Conservation (phyloP, 768 basidiomycete species). For the Lanmaoa rubissima region DNA sequence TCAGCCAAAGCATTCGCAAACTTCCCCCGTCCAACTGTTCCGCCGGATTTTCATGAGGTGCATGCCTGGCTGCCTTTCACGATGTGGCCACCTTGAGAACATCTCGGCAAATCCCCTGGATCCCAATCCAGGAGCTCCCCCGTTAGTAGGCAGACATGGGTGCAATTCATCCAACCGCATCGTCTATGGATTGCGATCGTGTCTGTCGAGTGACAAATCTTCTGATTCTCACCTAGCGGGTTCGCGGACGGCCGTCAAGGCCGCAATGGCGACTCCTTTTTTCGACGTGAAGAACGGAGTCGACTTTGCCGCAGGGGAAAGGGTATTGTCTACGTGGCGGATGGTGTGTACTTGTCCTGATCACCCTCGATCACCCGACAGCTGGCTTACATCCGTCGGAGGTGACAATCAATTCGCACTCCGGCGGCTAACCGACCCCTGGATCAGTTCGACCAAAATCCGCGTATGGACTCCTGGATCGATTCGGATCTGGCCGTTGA, state of each 20-base stretch:
- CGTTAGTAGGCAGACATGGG: neutral
- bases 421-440: conserved; percentile 3
- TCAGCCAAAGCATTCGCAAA: conserved; percentile 3
- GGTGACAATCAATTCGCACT: neutral
- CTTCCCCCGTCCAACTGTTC: conserved; percentile 11
- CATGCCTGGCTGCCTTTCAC: conserved; percentile 7
- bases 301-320: neutral
- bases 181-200: neutral
- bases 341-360: neutral
- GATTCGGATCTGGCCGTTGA: conserved; percentile 13
- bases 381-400: neutral
- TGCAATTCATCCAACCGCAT: neutral
- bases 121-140: neutral
- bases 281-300: neutral
- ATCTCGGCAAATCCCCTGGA: conserved; percentile 22
- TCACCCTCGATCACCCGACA: neutral
- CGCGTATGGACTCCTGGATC: conserved; percentile 14
- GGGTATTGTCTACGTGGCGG: neutral
- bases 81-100: conserved; percentile 26
- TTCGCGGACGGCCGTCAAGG: conserved; percentile 6
- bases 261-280: conserved; percentile 14
- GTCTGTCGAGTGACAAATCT: neutral
- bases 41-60: conserved; percentile 26
- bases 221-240: conserved; percentile 19
- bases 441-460: conserved; percentile 1